Evolutionary conservation across 345 rosid genomes (phyloP).

Genomic region (Linum lewisii): DNA sequence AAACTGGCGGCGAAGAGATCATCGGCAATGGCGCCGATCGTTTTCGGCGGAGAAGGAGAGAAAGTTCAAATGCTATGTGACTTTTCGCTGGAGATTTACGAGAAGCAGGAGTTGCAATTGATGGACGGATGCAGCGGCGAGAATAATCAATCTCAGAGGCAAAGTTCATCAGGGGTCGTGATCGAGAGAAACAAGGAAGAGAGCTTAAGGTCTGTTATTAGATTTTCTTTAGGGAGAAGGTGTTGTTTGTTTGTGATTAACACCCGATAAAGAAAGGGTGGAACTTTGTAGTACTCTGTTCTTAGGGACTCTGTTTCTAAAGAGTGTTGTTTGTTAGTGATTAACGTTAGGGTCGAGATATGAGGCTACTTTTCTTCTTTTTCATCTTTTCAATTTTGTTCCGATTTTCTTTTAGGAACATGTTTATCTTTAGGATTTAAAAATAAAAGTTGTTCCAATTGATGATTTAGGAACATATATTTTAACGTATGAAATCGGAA

Average conservation of each 20-base stretch:
- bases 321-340: too few species aligned
- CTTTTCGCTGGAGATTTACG: constrained; percentile 34
- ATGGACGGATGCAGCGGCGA: constrained; percentile 14
- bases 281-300: not conserved
- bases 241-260: not conserved
- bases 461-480: too few species aligned
- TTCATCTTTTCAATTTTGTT: too few species aligned
- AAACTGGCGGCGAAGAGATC: constrained; percentile 22
- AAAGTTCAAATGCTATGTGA: constrained; percentile 33
- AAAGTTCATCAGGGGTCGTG: not conserved
- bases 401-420: too few species aligned
- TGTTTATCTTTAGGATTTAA: too few species aligned
- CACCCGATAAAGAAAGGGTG: not conserved
- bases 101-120: constrained; percentile 33
- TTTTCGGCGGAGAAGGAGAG: constrained; percentile 14
- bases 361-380: too few species aligned
- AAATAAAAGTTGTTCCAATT: too few species aligned
- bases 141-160: not conserved
- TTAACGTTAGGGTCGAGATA: too few species aligned
- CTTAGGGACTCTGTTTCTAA: not conserved
- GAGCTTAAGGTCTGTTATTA: too few species aligned
- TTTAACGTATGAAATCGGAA: too few species aligned
- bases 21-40: constrained; percentile 41
- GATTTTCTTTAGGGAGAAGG: not conserved
- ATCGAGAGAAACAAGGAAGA: too few species aligned